Conservation (phyloP, 2,329 filamentous ascomycete genomes). For the Cytospora schulzeri region DNA sequence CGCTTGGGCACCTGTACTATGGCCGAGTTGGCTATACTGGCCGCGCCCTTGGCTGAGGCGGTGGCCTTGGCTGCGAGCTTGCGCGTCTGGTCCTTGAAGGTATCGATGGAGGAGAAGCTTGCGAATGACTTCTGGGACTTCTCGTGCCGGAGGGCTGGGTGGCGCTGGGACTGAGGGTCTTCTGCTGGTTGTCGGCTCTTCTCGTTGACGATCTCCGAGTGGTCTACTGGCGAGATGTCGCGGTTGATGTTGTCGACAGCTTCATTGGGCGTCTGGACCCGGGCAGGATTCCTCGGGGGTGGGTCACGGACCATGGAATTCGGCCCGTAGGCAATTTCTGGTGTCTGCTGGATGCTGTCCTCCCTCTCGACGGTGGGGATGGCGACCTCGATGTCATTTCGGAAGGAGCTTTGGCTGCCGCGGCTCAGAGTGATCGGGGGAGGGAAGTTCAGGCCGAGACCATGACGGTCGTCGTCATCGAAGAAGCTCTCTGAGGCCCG, state of each 20-base stretch:
- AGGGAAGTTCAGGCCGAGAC: conserved; percentile 25
- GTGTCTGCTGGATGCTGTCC: conserved; percentile 32
- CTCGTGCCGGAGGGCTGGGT: conserved; percentile 21
- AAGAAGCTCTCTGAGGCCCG: conserved; percentile 33
- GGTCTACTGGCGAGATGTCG: conserved; percentile 7
- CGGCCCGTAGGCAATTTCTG: conserved; percentile 30
- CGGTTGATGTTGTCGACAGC: conserved; percentile 2
- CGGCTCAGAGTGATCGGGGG: conserved; percentile 28
- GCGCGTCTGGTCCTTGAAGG: conserved; percentile 17
- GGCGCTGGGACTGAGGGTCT: conserved; percentile 2
- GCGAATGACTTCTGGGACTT: conserved; percentile 24
- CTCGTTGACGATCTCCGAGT: conserved; percentile 11
- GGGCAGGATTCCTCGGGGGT: conserved; percentile 19
- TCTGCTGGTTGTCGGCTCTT: conserved; percentile 7
- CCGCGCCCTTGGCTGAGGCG: conserved; percentile 21
- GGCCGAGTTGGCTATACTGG: conserved; percentile 21
- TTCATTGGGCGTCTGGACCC: neutral
- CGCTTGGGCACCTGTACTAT: conserved; percentile 18
- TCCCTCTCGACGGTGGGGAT: conserved; percentile 32
- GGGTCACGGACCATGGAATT: conserved; percentile 9
- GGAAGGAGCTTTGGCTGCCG: conserved; percentile 33
- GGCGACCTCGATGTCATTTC: conserved; percentile 35
- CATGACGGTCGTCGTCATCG: conserved; percentile 31
- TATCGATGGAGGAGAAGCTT: conserved; percentile 24
- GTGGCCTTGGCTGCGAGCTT: conserved; percentile 22